Percentiles rank a stretch among this genome's conserved stretches.
phyloP scores from a whole-genome alignment of 495 filamentous ascomycete genomes.

The Hypoxylon trugodes region DNA sequence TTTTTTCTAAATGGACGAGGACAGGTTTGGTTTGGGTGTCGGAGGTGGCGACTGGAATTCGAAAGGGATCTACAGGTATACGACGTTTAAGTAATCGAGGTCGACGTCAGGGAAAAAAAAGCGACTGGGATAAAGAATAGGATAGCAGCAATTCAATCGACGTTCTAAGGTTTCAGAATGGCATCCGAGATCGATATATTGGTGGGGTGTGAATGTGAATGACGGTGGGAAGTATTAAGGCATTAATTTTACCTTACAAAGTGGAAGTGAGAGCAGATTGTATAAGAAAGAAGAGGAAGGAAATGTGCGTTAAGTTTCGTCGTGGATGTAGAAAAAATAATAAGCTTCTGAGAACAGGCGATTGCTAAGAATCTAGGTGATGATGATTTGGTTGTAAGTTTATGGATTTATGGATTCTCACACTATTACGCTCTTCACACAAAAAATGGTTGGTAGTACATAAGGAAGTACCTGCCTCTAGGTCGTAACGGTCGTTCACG shows the following conservation, averaged over 20 bases:
- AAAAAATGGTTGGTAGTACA: slow-evolving; percentile 28
- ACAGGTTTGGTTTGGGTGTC: slow-evolving; percentile 21
- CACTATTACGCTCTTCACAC: too few species aligned
- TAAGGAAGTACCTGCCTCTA: too few species aligned
- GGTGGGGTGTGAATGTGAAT: not conserved
- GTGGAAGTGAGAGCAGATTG: not conserved
- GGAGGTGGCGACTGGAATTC: slow-evolving; percentile 27
- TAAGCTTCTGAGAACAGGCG: slow-evolving; percentile 9
- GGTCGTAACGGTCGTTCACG: slow-evolving; percentile 20
- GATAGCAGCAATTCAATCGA: slow-evolving; percentile 22
- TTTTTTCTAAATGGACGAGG: slow-evolving; percentile 5
- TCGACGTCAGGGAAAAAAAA: slow-evolving; percentile 16
- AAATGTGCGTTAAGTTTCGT: too few species aligned
- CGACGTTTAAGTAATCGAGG: slow-evolving; percentile 32
- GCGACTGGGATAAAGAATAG: slow-evolving; percentile 11
- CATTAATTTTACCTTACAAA: not conserved
- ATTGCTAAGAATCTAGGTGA: slow-evolving; percentile 21
- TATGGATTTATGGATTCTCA: too few species aligned
- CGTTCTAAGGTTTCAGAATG: slow-evolving; percentile 17
- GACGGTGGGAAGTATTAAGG: slow-evolving; percentile 12
- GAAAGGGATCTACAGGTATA: slow-evolving; percentile 23
- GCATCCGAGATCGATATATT: slow-evolving; percentile 24
- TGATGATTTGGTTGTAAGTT: too few species aligned
- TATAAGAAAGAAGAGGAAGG: slow-evolving; percentile 1
- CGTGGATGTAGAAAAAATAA: too few species aligned